Percentiles rank a stretch among this genome's conserved stretches.
Conservation (phyloP, 2,329 filamentous ascomycete species). For the Monosporascus sp. region DNA sequence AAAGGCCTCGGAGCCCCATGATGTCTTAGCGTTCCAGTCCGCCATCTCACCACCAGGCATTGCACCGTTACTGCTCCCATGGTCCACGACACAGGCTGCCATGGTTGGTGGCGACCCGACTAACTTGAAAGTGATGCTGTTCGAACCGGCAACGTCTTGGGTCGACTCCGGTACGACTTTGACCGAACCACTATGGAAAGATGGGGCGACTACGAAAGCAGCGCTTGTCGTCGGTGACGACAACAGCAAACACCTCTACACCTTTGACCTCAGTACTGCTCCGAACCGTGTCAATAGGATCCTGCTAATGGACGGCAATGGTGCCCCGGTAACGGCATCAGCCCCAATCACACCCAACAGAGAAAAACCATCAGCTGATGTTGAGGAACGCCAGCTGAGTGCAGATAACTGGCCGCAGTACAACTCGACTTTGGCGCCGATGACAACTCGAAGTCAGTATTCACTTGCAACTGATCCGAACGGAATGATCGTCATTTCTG, state of each 20-base stretch:
- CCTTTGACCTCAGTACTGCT: conserved; percentile 67
- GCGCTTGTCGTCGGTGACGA: conserved; percentile 67
- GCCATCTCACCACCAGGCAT: conserved; percentile 55
- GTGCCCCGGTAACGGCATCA: conserved; percentile 45
- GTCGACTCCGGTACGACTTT: conserved; percentile 60
- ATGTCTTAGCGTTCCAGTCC: conserved; percentile 53
- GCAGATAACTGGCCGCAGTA: conserved; percentile 69
- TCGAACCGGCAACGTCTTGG: conserved; percentile 62
- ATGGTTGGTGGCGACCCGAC: conserved; percentile 67
- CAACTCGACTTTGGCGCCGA: conserved; percentile 68
- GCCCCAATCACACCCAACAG: conserved; percentile 33
- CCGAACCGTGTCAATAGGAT: conserved; percentile 72
- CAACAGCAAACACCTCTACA: conserved; percentile 70
- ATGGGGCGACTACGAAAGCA: conserved; percentile 51
- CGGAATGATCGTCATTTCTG: conserved; percentile 72
- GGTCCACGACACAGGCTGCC: conserved; percentile 64
- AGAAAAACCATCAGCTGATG: conserved; percentile 20
- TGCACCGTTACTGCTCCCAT: conserved; percentile 68
- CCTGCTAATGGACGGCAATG: conserved; percentile 58
- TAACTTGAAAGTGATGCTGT: conserved; percentile 68
- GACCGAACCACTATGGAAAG: conserved; percentile 53
- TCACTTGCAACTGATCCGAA: conserved; percentile 63
- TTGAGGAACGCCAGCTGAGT: conserved; percentile 43
- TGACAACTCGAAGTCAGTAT: conserved; percentile 58
- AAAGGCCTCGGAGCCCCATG: conserved; percentile 58